Evolutionary conservation across 1,284 basidiomycete species (phyloP).

Genomic region (Cystobasidium pallidum): DNA sequence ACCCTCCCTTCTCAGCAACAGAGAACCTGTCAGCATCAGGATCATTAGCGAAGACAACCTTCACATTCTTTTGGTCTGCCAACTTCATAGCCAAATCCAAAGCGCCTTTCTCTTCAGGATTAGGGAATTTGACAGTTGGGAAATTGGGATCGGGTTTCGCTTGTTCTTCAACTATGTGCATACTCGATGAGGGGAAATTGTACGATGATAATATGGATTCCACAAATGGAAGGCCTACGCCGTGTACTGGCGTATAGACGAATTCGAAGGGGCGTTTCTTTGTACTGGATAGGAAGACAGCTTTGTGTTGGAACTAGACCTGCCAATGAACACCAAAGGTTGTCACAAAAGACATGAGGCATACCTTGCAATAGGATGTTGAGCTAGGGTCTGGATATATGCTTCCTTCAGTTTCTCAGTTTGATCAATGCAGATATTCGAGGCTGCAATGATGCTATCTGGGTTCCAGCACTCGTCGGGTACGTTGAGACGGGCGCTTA

Average conservation of each 20-base stretch:
- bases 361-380: constrained; percentile 11
- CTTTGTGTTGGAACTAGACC: background rate
- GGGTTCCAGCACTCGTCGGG: constrained; percentile 60
- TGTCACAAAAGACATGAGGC: background rate
- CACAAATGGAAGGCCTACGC: constrained; percentile 71
- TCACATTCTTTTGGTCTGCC: constrained; percentile 62
- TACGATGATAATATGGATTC: constrained; percentile 64
- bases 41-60: constrained; percentile 78
- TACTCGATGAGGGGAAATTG: constrained; percentile 59
- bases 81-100: constrained; percentile 67
- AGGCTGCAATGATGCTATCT: constrained; percentile 55
- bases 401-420: constrained; percentile 65
- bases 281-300: background rate
- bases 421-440: constrained; percentile 62
- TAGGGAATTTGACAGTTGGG: constrained; percentile 78
- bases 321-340: background rate
- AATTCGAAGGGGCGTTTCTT: constrained; percentile 59
- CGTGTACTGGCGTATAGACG: constrained; percentile 85
- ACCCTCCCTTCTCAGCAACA: constrained; percentile 71
- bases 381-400: constrained; percentile 58
- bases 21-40: constrained; percentile 81
- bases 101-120: constrained; percentile 79
- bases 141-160: constrained; percentile 74
- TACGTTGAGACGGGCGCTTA: constrained; percentile 67
- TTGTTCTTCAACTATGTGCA: constrained; percentile 48